Percentiles rank a stretch among this genome's conserved stretches.
Conservation (phyloP, 768 basidiomycete species). For the Kwoniella mangroviensis region DNA sequence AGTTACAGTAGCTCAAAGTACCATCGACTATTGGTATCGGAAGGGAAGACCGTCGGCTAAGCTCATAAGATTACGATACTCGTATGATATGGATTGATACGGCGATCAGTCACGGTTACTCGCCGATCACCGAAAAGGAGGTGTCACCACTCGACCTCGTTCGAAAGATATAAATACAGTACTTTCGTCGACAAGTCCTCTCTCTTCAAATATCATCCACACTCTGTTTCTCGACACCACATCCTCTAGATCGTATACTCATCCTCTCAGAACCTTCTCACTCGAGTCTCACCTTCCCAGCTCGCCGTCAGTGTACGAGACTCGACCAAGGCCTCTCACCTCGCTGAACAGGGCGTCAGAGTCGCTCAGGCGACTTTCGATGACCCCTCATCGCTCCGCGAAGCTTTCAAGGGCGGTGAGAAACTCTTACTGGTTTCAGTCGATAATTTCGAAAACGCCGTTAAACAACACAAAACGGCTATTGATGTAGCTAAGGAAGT, state of each 20-base stretch:
- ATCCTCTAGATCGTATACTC: not conserved
- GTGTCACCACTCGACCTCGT: too few relatives aligned
- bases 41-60: not conserved
- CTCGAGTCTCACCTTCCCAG: constrained; percentile 52
- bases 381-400: constrained; percentile 54
- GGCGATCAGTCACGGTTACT: not conserved
- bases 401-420: constrained; percentile 57
- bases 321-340: constrained; percentile 45
- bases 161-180: too few relatives aligned
- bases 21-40: too few relatives aligned
- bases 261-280: constrained; percentile 42
- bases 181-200: too few relatives aligned
- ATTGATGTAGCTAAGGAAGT: constrained; percentile 58
- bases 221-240: too few relatives aligned
- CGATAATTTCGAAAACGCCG: constrained; percentile 54
- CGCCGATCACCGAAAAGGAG: not conserved
- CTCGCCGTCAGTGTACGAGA: constrained; percentile 57
- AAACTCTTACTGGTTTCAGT: constrained; percentile 58
- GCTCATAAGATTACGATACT: not conserved
- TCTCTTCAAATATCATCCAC: too few relatives aligned
- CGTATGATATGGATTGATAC: not conserved
- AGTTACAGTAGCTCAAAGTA: too few relatives aligned
- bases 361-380: constrained; percentile 56
- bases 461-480: constrained; percentile 54
- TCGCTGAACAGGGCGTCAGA: constrained; percentile 44